A percentile compares a stretch with the other conserved stretches of the same genome.
Evolutionary conservation across 75 land plant species (phyloP).

Genomic region (Pseudotsuga menziesii): DNA sequence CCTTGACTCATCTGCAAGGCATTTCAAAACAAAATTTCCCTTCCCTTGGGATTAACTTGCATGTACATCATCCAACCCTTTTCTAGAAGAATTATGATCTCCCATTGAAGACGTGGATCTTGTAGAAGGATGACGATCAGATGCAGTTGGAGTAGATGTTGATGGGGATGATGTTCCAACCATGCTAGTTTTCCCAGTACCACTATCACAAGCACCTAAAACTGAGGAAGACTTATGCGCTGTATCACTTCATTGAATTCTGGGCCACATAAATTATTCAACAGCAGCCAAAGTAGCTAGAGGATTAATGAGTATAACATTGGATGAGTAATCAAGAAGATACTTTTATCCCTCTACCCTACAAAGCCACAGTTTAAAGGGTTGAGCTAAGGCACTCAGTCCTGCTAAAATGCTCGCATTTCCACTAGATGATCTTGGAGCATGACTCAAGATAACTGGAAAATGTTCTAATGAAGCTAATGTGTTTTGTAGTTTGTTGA

Average conservation of each 20-base stretch:
- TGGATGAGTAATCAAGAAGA: conserved; percentile 34
- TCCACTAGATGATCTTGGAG: conserved; percentile 15
- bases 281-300: conserved; percentile 39
- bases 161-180: conserved; percentile 34
- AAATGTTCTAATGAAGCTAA: conserved; percentile 63
- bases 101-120: conserved; percentile 71
- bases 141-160: conserved; percentile 39
- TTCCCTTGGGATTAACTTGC: conserved; percentile 70
- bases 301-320: conserved; percentile 36
- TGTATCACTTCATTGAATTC: conserved; percentile 18
- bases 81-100: conserved; percentile 37
- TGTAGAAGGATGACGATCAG: conserved; percentile 73
- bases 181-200: conserved; percentile 30
- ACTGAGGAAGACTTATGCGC: background rate
- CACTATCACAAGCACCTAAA: too few species aligned
- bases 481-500: conserved; percentile 55
- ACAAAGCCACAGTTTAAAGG: conserved; percentile 46
- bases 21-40: conserved; percentile 67
- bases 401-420: conserved; percentile 40
- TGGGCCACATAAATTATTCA: conserved; percentile 57
- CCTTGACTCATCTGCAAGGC: conserved; percentile 45
- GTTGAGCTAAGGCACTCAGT: conserved; percentile 28
- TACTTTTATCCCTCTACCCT: conserved; percentile 36
- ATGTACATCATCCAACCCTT: conserved; percentile 28
- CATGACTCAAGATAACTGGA: conserved; percentile 44